These are phyloP conservation scores for Neurospora crassa DNA, from an alignment of 2,329 filamentous ascomycete species.

Conservation along the genomic window DNA sequence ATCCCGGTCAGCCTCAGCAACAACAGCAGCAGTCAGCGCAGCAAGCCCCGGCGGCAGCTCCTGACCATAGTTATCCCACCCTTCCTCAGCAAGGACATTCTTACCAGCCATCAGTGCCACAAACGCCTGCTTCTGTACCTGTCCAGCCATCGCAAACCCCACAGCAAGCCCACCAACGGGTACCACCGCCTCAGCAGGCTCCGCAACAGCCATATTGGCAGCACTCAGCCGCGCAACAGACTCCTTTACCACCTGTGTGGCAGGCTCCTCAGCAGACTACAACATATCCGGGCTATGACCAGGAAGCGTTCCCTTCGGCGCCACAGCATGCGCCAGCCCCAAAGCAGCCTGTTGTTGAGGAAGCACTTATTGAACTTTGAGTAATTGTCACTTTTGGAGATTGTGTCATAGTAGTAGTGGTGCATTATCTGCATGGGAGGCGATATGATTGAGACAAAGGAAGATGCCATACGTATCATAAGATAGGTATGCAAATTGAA, in stretches of 20 bases:
- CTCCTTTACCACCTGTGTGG: constrained; percentile 29
- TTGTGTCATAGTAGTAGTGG: constrained; percentile 13
- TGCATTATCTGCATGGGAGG: constrained; percentile 5
- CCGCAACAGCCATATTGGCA: constrained; percentile 41
- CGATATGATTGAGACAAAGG: neutral
- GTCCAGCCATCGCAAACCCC: constrained; percentile 26
- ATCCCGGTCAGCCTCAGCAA: constrained; percentile 24
- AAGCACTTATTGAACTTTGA: constrained; percentile 70
- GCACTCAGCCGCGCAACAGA: constrained; percentile 30
- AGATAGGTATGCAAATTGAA: neutral
- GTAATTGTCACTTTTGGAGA: constrained; percentile 1
- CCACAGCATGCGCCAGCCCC: constrained; percentile 47
- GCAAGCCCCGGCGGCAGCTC: constrained; percentile 28
- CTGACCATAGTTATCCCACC: constrained; percentile 39
- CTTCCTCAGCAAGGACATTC: constrained; percentile 38
- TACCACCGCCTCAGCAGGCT: constrained; percentile 19
- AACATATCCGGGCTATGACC: constrained; percentile 41
- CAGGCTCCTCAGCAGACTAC: constrained; percentile 30
- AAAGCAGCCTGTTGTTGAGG: constrained; percentile 53
- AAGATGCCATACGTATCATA: neutral
- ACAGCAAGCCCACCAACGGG: constrained; percentile 22
- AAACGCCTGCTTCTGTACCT: constrained; percentile 29
- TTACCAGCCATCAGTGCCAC: constrained; percentile 33
- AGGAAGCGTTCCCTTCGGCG: constrained; percentile 56
- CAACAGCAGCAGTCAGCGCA: constrained; percentile 26